Conservation (phyloP, 78 protist species). For the Protostelium mycophagum region DNA sequence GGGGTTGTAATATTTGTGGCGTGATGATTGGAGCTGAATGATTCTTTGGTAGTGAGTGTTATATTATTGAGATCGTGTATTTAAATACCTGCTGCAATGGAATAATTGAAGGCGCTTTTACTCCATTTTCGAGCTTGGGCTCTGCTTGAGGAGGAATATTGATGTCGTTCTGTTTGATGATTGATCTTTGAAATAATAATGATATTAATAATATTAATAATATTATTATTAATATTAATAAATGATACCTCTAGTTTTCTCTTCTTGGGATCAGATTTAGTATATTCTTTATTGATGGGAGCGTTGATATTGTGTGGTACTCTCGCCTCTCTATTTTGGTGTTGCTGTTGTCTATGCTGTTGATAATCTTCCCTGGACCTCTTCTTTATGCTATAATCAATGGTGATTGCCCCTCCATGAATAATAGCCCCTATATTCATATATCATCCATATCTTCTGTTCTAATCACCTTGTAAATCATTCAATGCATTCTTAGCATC, state of each 20-base stretch:
- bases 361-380: background rate
- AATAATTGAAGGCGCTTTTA: too few species aligned
- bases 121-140: too few species aligned
- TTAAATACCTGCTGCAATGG: too few species aligned
- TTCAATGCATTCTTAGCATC: background rate
- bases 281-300: background rate
- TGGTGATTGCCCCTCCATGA: background rate
- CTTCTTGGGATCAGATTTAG: background rate
- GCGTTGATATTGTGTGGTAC: background rate
- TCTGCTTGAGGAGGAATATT: too few species aligned
- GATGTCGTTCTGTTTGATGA: background rate
- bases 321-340: background rate
- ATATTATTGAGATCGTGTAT: too few species aligned
- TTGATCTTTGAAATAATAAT: background rate
- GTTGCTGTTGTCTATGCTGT: background rate
- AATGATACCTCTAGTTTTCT: background rate
- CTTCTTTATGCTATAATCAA: background rate
- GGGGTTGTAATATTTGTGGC: too few species aligned
- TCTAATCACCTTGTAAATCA: background rate
- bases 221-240: too few species aligned
- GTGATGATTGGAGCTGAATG: too few species aligned
- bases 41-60: too few species aligned
- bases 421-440: background rate
- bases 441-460: background rate
- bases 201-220: too few species aligned